Percentiles rank a stretch among this genome's conserved stretches.
phyloP scores from a whole-genome alignment of 2,329 filamentous ascomycete species.

The Nemania sp. region DNA sequence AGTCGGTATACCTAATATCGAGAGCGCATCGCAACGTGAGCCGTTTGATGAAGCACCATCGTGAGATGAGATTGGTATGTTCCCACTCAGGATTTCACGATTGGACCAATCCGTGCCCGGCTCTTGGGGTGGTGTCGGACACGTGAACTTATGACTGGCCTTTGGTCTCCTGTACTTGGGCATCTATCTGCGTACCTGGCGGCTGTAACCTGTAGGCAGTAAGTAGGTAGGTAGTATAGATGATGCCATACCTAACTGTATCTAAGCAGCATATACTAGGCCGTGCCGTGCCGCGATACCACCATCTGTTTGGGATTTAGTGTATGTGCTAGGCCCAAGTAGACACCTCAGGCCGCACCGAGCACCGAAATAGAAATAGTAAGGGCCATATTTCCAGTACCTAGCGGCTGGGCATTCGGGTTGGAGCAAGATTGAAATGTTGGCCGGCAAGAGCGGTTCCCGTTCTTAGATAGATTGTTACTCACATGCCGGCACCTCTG shows the following conservation, averaged over 20 bases:
- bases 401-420: conserved; percentile 13
- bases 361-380: conserved; percentile 9
- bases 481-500: too few species aligned
- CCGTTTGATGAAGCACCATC: conserved; percentile 22
- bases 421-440: background rate
- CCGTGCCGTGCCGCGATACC: conserved; percentile 21
- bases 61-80: conserved; percentile 14
- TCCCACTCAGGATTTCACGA: background rate
- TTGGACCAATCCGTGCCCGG: background rate
- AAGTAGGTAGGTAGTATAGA: too few species aligned
- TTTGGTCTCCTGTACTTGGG: background rate
- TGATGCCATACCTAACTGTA: background rate
- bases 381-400: background rate
- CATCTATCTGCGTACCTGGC: background rate
- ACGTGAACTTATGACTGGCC: background rate
- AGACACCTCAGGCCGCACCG: background rate
- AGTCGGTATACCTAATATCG: background rate
- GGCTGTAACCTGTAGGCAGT: too few species aligned
- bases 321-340: background rate
- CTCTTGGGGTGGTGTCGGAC: background rate
- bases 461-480: too few species aligned
- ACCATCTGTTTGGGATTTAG: conserved; percentile 4
- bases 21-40: conserved; percentile 1
- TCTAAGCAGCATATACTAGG: background rate
- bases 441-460: too few species aligned